A percentile compares a stretch with the other conserved stretches of the same genome.
phyloP scores from a whole-genome alignment of 2,329 filamentous ascomycete genomes.

The Botrytis hyacinthi region DNA sequence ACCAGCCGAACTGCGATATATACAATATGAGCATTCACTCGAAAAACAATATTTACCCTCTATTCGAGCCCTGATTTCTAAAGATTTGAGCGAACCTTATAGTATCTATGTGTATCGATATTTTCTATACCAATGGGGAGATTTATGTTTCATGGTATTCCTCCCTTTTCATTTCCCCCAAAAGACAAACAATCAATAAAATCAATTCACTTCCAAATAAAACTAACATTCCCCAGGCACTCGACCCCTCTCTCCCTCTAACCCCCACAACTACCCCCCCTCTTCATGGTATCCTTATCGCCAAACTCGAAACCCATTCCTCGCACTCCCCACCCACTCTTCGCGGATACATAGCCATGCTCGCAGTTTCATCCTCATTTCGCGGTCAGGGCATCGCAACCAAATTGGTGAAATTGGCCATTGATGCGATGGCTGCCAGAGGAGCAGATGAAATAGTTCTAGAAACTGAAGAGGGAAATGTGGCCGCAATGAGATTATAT shows the following conservation, averaged over 20 bases:
- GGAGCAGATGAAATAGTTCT: constrained; percentile 92
- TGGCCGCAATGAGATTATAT: constrained; percentile 86
- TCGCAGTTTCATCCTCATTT: constrained; percentile 79
- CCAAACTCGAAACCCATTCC: constrained; percentile 87
- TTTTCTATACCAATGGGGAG: constrained; percentile 95
- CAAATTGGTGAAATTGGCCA: constrained; percentile 80
- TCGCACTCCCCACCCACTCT: constrained; percentile 72
- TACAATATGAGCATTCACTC: constrained; percentile 60
- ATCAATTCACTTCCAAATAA: neutral
- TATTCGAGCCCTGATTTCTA: constrained; percentile 90
- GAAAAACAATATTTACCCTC: constrained; percentile 71
- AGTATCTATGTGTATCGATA: constrained; percentile 99
- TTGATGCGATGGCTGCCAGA: constrained; percentile 82
- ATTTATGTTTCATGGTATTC: constrained; percentile 89
- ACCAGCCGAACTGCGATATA: constrained; percentile 53
- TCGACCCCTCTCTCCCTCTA: constrained; percentile 47
- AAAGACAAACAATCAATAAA: neutral
- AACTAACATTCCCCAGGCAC: constrained; percentile 45
- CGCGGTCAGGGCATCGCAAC: constrained; percentile 87
- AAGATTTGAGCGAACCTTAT: constrained; percentile 95
- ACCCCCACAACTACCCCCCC: constrained; percentile 46
- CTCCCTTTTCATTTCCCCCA: neutral
- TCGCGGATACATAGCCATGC: constrained; percentile 96
- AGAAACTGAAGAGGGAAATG: constrained; percentile 93
- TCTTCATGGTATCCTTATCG: constrained; percentile 88